Evolutionary conservation across 2,329 filamentous ascomycete genomes (phyloP).

Genomic region (Fusarium coicis): DNA sequence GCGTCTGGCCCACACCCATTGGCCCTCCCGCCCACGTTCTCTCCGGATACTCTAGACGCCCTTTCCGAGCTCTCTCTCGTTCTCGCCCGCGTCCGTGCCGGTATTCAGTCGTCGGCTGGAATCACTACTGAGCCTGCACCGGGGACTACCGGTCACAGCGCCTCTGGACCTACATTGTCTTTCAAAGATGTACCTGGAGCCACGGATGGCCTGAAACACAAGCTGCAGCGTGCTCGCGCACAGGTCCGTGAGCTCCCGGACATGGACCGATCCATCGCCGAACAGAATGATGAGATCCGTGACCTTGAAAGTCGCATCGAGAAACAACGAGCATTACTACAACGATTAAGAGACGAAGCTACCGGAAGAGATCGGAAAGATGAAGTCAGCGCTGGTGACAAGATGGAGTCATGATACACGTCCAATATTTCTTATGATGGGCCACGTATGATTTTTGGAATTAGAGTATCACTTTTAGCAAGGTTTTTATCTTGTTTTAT

Average conservation of each 20-base stretch:
- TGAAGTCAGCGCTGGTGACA: conserved; percentile 45
- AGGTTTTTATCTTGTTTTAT: neutral
- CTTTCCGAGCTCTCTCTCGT: conserved; percentile 84
- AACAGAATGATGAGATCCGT: conserved; percentile 77
- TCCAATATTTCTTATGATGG: conserved; percentile 9
- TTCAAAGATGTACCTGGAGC: conserved; percentile 83
- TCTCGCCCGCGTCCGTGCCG: conserved; percentile 75
- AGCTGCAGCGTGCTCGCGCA: conserved; percentile 80
- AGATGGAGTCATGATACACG: conserved; percentile 54
- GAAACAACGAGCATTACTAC: conserved; percentile 69
- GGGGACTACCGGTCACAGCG: conserved; percentile 48
- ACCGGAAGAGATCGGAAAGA: conserved; percentile 50
- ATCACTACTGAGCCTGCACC: conserved; percentile 54
- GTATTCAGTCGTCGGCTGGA: conserved; percentile 55
- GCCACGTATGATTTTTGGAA: neutral
- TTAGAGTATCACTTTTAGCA: neutral
- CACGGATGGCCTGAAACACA: conserved; percentile 82
- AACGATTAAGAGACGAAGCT: conserved; percentile 60
- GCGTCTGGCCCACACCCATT: conserved; percentile 53
- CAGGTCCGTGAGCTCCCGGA: conserved; percentile 75
- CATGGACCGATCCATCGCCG: conserved; percentile 71
- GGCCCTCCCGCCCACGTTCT: conserved; percentile 71
- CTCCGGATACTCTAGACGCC: conserved; percentile 86
- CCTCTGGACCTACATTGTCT: conserved; percentile 53
- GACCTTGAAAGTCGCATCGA: conserved; percentile 72